Percentiles rank a stretch among this genome's conserved stretches.
These are phyloP conservation scores for Telfairia occidentalis DNA, from an alignment of 331 rosid genomes.

Conservation along the genomic window DNA sequence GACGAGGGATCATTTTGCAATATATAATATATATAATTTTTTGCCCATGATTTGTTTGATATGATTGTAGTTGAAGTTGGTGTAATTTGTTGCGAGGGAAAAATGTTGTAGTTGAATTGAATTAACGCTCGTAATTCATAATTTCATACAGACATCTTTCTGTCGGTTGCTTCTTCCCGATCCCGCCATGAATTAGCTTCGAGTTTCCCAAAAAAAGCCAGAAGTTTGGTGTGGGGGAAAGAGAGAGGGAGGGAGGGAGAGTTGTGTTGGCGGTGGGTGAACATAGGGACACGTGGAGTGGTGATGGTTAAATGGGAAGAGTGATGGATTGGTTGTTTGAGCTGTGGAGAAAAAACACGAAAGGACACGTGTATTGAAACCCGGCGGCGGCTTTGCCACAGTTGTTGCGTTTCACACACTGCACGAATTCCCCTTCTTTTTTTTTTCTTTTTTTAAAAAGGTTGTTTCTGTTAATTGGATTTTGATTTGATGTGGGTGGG, in stretches of 20 bases:
- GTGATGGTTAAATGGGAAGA: not conserved
- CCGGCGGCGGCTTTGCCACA: not conserved
- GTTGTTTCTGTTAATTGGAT: too few species aligned
- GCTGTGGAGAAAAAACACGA: not conserved
- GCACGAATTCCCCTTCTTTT: not conserved
- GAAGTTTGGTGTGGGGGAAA: too few species aligned
- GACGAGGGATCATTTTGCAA: constrained; percentile 8
- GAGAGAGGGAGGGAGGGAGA: too few species aligned
- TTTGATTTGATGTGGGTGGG: not conserved
- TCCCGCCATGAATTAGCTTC: too few species aligned
- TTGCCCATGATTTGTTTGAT: not conserved
- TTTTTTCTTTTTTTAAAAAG: too few species aligned
- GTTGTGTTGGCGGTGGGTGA: not conserved
- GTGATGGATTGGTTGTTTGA: not conserved
- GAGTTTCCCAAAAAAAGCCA: too few species aligned
- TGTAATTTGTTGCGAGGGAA: not conserved
- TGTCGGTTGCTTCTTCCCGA: too few species aligned
- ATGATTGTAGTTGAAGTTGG: not conserved
- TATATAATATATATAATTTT: too few species aligned
- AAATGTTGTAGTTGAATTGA: not conserved
- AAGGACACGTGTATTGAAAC: not conserved
- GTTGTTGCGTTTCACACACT: not conserved
- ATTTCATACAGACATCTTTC: not conserved
- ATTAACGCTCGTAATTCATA: not conserved
- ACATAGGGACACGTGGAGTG: not conserved